Base-by-base conservation (phyloP, 495 filamentous ascomycete genomes). In the Usnea hakonensis region DNA sequence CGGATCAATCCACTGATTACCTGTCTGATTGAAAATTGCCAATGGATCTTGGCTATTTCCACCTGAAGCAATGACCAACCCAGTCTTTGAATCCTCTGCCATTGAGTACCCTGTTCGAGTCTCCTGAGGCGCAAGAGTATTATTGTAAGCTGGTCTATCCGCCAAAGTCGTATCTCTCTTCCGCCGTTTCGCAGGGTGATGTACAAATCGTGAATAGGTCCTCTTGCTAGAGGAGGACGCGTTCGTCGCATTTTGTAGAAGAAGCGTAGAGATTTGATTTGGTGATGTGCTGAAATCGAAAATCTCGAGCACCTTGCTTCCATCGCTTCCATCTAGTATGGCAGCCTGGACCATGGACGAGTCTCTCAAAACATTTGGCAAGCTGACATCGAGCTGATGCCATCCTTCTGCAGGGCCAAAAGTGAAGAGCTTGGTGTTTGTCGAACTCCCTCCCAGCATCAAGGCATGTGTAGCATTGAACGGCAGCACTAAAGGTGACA, bases 1-100 rank as follows among this genome's bases (percentile, higher is more conserved):
- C 0, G 90, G 79, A 74, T 97, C 89, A 26, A 86, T 72, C 94
- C 94, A 98, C 64, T 78, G 74, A 69, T 97, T 96, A 56, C 81
- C 74, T 30, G 81, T 84, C 56, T 87, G 82, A 69, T 97, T 82
- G 74, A 96, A 98, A 64, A 98, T 87, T 63, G 80, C 83, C 26
- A 98, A 61, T 3, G 75, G 69, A 38, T 75, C 63, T 23, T 85
- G 74, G 19, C 78, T 76, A 66, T 83, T 84, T 35, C 92, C 94
- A 65, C 91, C 88, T 23, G 84, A 83, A 50, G 95, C 84, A 11
- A 95, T 88, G 1, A 91, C 86, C 64, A 91, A 65, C 19, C 78
- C 80, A 66, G 78, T 74, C 6, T 75, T 73, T 36, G 66, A 38
- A 23, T 78, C 82, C 60, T 85, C 79, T 2, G 87, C 84, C 9